Percentiles rank a stretch among this genome's conserved stretches.
phyloP scores from a whole-genome alignment of 176 grass and related monocot species.

The Hordeum marinum region DNA sequence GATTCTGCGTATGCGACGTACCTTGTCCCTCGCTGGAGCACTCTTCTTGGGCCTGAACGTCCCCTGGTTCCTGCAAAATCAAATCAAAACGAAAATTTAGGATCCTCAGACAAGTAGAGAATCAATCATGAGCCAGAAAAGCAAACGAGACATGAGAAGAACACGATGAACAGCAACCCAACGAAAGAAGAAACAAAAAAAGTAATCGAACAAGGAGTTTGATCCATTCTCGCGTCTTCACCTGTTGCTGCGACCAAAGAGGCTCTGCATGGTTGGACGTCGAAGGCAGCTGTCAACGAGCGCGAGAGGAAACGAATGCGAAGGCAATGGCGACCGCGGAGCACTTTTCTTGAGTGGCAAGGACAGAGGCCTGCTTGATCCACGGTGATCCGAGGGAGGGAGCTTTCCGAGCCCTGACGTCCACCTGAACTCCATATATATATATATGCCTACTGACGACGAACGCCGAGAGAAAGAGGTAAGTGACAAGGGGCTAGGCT shows the following conservation, averaged over 20 bases:
- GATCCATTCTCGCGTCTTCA: too few relatives aligned
- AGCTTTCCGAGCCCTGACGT: neutral
- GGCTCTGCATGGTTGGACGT: neutral
- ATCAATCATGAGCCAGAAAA: neutral
- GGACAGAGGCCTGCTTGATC: neutral
- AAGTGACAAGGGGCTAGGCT: neutral
- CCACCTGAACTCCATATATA: neutral
- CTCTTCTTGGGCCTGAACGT: constrained; percentile 92
- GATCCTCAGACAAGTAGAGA: neutral
- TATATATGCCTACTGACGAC: neutral
- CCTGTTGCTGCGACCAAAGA: neutral
- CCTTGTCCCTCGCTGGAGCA: constrained; percentile 68
- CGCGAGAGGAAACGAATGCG: neutral
- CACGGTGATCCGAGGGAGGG: neutral
- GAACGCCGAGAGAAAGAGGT: neutral
- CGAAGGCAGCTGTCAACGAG: too few relatives aligned
- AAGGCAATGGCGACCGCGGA: neutral
- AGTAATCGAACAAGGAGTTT: neutral
- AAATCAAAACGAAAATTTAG: neutral
- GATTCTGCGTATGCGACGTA: neutral
- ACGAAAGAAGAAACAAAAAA: neutral
- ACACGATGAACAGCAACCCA: neutral
- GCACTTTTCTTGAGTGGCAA: neutral
- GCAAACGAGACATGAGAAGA: neutral
- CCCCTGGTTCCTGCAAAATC: constrained; percentile 62